These are phyloP conservation scores for Amphicarpaea edgeworthii DNA, from an alignment of 306 rosid genomes.

Conservation along the genomic window DNA sequence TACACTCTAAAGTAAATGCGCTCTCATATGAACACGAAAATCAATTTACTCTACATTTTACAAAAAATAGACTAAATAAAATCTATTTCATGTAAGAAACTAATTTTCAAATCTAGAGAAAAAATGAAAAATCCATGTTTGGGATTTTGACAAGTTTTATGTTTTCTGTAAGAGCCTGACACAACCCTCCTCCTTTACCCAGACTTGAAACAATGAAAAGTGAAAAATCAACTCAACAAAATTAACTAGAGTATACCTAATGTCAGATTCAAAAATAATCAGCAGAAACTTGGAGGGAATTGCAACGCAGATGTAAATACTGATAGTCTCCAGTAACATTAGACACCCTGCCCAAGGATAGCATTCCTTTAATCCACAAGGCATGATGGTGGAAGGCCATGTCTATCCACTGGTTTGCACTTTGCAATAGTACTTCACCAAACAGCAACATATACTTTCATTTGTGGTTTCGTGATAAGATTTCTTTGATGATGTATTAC, in stretches of 20 bases:
- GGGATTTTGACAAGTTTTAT: not conserved
- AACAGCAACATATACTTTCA: not conserved
- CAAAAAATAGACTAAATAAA: not conserved
- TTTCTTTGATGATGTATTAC: not conserved
- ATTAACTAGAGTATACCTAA: conserved; percentile 1
- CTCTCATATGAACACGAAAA: conserved; percentile 6
- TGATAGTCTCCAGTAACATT: not conserved
- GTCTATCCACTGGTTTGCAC: not conserved
- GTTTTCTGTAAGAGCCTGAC: not conserved
- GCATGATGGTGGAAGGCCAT: not conserved
- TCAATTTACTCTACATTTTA: not conserved
- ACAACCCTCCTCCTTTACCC: not conserved
- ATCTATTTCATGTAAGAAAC: not conserved
- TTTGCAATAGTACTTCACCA: not conserved
- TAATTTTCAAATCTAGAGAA: not conserved
- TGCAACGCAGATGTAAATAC: conserved; percentile 5
- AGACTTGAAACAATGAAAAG: not conserved
- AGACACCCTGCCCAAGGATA: not conserved
- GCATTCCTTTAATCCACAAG: not conserved
- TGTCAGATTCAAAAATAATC: not conserved
- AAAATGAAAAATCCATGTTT: conserved; percentile 1
- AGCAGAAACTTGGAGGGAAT: conserved; percentile 15
- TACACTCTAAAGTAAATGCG: conserved; percentile 5
- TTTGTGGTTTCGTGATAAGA: not conserved
- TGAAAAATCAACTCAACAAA: conserved; percentile 22